Conservation (phyloP, 108 stramenopile genomes). For the Nannochloropsis salina region DNA sequence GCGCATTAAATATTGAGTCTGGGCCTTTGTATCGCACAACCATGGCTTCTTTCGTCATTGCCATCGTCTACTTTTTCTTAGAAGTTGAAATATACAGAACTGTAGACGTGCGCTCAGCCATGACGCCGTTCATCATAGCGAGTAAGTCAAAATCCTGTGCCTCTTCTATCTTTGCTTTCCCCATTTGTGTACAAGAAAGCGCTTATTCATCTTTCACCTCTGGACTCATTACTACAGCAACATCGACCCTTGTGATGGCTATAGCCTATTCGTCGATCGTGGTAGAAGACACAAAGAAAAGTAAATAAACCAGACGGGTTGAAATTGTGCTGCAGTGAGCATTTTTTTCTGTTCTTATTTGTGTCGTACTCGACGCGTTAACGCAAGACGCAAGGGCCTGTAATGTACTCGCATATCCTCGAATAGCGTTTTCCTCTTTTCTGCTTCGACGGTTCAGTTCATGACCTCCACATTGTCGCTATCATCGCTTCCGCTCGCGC, state of each 20-base stretch:
- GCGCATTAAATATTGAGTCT: not conserved
- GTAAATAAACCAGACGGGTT: not conserved
- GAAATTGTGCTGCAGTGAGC: not conserved
- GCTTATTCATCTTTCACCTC: not conserved
- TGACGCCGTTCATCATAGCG: not conserved
- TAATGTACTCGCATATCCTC: too few species aligned
- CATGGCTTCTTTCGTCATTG: not conserved
- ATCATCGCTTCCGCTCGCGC: not conserved
- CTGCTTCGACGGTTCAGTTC: too few species aligned
- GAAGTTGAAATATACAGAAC: not conserved
- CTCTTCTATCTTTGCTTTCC: not conserved
- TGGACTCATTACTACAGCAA: not conserved
- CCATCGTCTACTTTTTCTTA: not conserved
- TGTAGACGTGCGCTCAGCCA: not conserved
- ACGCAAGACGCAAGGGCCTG: not conserved
- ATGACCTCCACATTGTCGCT: too few species aligned
- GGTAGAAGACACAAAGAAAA: not conserved
- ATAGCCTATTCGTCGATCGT: not conserved
- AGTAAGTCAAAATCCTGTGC: not conserved
- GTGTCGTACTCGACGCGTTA: not conserved
- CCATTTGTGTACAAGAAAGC: not conserved
- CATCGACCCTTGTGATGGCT: not conserved
- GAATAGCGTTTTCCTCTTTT: too few species aligned
- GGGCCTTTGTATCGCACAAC: constrained; percentile 4
- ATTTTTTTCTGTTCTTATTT: not conserved